Evolutionary conservation across 1,284 basidiomycete species (phyloP), one percentile per base, ranked within the genome.

Genomic region (Ustilago bromivora): DNA sequence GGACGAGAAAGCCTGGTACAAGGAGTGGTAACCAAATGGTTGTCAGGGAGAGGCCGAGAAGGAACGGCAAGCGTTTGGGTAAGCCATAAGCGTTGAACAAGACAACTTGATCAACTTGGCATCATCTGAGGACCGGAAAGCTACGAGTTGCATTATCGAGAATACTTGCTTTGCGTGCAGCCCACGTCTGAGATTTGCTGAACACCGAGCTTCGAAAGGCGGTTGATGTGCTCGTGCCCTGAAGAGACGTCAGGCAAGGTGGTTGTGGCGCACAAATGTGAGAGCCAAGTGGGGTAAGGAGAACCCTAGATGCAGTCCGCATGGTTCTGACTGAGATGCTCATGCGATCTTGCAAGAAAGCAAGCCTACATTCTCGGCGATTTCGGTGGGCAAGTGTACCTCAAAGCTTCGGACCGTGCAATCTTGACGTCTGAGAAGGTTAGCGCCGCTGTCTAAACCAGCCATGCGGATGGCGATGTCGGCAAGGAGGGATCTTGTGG

Each of bases 1-100:
- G 96, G 65, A 99, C 96, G 63, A 91, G 96, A 82, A 93, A 95
- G 85, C 94, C 96, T 9, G 92, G 92, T 55, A 91, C 91, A 46
- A 71, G 68, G 51, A 94, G 94, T 86, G 94, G 94, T 81, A 99
- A 99, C 90, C 95, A 94, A 90, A 91, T 94, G 91, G 95, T 98
- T 60, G 88, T 98, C 79, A 91, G 91, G 71, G 93, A 96, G 87
- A 89, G 95, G 53, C 95, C 95, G 35, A 89, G 95, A 79, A 93
- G 94, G 59, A 92, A 91, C 86, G 92, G 94, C 84, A 93, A 92
- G 87, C 78, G 86, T 46, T 59, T 76, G 31, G 82, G 82, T 56
- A 84, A 84, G 78, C 76, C 80, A 35, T 79, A 59, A 51, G 7
- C 41, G 36, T 13, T 28, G 32, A 17, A 40, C 49, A 32, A 59